Percentiles rank a stretch among this genome's conserved stretches.
Evolutionary conservation across 2,329 filamentous ascomycete species (phyloP).

Genomic region (Cladosporium phlei): DNA sequence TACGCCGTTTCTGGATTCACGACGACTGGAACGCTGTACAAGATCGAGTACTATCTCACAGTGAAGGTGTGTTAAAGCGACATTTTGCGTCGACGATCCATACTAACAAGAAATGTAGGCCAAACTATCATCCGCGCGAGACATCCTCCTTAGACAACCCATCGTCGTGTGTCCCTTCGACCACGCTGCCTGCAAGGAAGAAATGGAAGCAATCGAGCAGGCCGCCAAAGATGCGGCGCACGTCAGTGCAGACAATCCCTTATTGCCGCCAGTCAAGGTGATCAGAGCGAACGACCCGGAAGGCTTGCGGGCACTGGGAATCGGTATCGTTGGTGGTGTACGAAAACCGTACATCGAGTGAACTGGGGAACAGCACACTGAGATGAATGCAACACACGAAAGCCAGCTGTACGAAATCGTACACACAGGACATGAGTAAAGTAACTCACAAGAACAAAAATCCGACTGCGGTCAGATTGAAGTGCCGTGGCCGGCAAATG

Average conservation of each 20-base stretch:
- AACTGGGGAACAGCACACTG: constrained; percentile 28
- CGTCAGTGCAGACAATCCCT: constrained; percentile 83
- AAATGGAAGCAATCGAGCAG: constrained; percentile 97
- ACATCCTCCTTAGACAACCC: constrained; percentile 82
- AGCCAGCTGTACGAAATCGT: too few species aligned
- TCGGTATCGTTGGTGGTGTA: constrained; percentile 58
- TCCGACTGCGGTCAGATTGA: too few species aligned
- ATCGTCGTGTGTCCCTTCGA: constrained; percentile 96
- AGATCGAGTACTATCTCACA: constrained; percentile 93
- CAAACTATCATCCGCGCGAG: constrained; percentile 77
- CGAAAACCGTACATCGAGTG: constrained; percentile 64
- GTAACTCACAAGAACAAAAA: too few species aligned
- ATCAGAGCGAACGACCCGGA: constrained; percentile 70
- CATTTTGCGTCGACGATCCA: too few species aligned
- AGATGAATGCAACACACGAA: too few species aligned
- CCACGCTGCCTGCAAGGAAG: constrained; percentile 91
- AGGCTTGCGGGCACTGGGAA: constrained; percentile 56
- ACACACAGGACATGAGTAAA: too few species aligned
- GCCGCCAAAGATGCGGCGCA: constrained; percentile 87
- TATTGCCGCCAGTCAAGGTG: constrained; percentile 82
- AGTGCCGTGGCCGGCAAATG: too few species aligned
- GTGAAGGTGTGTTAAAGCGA: constrained; percentile 65
- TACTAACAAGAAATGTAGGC: constrained; percentile 53
- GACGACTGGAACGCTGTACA: constrained; percentile 89
- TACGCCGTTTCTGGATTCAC: constrained; percentile 90